Conservation (phyloP, 306 rosid genomes). For the Citrullus mucosospermus region DNA sequence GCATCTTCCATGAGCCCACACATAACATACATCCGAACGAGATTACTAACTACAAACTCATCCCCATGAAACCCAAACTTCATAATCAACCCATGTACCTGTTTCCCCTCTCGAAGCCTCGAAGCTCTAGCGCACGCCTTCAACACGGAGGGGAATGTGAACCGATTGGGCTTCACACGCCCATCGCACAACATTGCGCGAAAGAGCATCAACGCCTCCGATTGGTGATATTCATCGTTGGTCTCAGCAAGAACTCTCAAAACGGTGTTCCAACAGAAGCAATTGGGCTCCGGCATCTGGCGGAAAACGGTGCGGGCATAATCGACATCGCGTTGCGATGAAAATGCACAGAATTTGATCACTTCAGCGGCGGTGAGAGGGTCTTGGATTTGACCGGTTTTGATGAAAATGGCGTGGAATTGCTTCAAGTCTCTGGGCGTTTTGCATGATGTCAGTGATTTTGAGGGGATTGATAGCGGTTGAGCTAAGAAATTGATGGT, state of each 20-base stretch:
- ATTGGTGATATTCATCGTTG: slow-evolving; percentile 12
- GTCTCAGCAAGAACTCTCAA: slow-evolving; percentile 53
- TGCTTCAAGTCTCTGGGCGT: slow-evolving; percentile 44
- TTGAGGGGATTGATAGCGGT: slow-evolving; percentile 35
- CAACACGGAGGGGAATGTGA: slow-evolving; percentile 60
- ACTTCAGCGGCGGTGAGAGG: slow-evolving; percentile 42
- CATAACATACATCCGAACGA: slow-evolving; percentile 61
- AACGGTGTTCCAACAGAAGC: slow-evolving; percentile 64
- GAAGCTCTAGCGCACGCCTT: slow-evolving; percentile 49
- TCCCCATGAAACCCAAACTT: slow-evolving; percentile 46
- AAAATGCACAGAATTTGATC: slow-evolving; percentile 35
- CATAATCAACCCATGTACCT: slow-evolving; percentile 57
- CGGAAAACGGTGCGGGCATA: slow-evolving; percentile 32
- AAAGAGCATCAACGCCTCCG: slow-evolving; percentile 32
- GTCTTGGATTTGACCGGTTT: slow-evolving; percentile 48
- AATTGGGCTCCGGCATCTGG: slow-evolving; percentile 36
- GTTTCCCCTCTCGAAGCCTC: slow-evolving; percentile 40
- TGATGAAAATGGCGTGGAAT: slow-evolving; percentile 54
- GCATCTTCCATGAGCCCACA: slow-evolving; percentile 49
- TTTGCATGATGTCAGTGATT: slow-evolving; percentile 32
- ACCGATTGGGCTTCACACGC: slow-evolving; percentile 39
- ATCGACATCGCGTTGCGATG: slow-evolving; percentile 21
- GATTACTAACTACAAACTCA: slow-evolving; percentile 50
- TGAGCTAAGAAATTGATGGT: slow-evolving; percentile 6
- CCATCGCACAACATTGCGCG: slow-evolving; percentile 36